Evolutionary conservation across 169 alveolate species (phyloP).

Genomic region (Theileria orientalis): DNA sequence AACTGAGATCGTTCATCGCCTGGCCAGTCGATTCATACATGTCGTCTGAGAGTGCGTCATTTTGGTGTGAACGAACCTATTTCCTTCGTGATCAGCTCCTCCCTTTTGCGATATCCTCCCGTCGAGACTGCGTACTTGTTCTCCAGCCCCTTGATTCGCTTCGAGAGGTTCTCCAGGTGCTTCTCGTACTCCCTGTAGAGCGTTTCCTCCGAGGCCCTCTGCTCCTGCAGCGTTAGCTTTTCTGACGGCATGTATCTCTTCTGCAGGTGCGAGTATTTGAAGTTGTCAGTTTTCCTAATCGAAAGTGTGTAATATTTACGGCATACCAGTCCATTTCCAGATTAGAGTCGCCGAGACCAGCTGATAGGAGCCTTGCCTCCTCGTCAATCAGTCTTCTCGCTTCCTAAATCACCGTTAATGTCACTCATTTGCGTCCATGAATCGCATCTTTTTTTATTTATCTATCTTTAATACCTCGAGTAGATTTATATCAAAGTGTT

Average conservation of each 20-base stretch:
- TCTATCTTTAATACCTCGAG: background rate
- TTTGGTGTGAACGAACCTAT: constrained; percentile 27
- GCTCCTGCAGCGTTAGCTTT: constrained; percentile 30
- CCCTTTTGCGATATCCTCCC: constrained; percentile 45
- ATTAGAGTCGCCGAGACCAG: background rate
- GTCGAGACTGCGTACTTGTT: constrained; percentile 55
- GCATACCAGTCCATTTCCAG: background rate
- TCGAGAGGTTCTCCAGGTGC: constrained; percentile 35
- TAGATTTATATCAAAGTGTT: constrained; percentile 4
- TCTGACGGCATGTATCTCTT: constrained; percentile 46
- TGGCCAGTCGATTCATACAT: constrained; percentile 19
- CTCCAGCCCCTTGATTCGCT: constrained; percentile 48
- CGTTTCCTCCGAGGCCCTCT: constrained; percentile 7
- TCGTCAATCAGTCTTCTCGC: constrained; percentile 15
- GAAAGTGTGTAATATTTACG: background rate
- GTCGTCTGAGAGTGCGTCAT: constrained; percentile 7
- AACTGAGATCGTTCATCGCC: constrained; percentile 18
- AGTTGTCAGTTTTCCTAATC: constrained; percentile 7
- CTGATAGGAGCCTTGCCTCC: constrained; percentile 21
- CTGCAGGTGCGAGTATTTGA: constrained; percentile 23
- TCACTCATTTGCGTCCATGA: no score
- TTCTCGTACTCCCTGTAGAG: constrained; percentile 19
- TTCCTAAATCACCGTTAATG: no score
- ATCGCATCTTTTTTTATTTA: background rate
- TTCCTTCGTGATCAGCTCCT: constrained; percentile 22